These are phyloP conservation scores for Selenicereus undatus DNA, from an alignment of 148 eudicot species.

Conservation along the genomic window DNA sequence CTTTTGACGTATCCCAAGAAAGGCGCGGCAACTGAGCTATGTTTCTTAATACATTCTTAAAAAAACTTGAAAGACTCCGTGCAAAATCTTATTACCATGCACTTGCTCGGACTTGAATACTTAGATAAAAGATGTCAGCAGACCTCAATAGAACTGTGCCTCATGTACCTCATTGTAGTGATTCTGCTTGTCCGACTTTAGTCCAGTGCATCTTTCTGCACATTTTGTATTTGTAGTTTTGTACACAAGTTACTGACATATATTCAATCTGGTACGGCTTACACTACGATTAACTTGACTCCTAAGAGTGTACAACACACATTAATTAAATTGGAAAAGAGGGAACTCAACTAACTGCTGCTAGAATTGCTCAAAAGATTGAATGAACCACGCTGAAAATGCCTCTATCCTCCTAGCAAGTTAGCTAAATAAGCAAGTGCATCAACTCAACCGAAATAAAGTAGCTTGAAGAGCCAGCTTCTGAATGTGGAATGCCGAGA, in stretches of 20 bases:
- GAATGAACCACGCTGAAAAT: neutral
- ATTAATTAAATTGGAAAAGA: neutral
- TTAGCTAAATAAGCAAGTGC: neutral
- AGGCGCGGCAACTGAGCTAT: no score
- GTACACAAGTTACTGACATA: constrained; percentile 5
- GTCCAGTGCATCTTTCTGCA: constrained; percentile 9
- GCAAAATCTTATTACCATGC: no score
- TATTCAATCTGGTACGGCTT: neutral
- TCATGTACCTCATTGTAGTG: no score
- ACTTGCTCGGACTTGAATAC: no score
- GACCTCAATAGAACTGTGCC: no score
- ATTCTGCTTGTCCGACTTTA: neutral
- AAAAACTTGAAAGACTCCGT: no score
- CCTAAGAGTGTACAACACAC: neutral
- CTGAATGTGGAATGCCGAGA: neutral
- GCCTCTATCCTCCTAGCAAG: neutral
- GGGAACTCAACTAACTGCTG: neutral
- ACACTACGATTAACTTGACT: neutral
- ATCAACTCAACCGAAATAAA: neutral
- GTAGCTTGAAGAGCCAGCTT: neutral
- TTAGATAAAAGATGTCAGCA: no score
- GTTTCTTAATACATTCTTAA: no score
- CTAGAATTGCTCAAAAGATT: neutral
- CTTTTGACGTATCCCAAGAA: no score
- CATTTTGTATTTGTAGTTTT: neutral